Conservation (phyloP, 345 rosid species). For the Turnera subulata region DNA sequence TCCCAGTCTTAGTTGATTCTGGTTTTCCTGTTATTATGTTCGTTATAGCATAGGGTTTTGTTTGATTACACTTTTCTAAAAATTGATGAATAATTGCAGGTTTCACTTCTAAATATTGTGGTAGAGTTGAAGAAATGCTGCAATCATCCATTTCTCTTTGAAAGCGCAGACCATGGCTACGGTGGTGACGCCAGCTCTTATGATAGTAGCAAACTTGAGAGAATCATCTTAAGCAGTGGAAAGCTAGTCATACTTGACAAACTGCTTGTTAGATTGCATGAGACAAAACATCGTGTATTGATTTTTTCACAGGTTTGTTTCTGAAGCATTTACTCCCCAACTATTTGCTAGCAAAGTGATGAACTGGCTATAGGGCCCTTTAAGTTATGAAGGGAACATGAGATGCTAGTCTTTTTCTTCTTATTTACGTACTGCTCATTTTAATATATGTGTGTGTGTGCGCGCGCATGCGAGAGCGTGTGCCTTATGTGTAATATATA, state of each 20-base stretch:
- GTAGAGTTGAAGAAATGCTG: constrained; percentile 99
- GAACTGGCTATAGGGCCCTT: background rate
- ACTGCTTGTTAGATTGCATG: constrained; percentile 84
- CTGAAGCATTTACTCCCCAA: background rate
- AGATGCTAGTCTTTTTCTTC: no score
- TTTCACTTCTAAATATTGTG: constrained; percentile 95
- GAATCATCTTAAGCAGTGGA: constrained; percentile 92
- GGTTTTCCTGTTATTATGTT: no score
- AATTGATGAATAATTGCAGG: constrained; percentile 47
- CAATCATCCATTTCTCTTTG: constrained; percentile 98
- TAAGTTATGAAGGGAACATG: no score
- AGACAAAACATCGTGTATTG: constrained; percentile 96
- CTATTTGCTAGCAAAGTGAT: background rate
- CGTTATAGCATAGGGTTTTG: background rate
- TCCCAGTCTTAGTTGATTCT: background rate
- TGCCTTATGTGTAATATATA: no score
- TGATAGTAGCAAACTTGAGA: constrained; percentile 83
- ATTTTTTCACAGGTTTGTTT: constrained; percentile 90
- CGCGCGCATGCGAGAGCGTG: no score
- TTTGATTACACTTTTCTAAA: background rate
- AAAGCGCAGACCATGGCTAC: constrained; percentile 99
- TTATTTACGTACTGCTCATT: no score
- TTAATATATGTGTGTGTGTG: no score
- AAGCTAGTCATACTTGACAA: constrained; percentile 98
- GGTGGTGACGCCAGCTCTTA: constrained; percentile 65